phyloP scores from a whole-genome alignment of 192 early-diverging fungal species.

The Coemansia sp. region DNA sequence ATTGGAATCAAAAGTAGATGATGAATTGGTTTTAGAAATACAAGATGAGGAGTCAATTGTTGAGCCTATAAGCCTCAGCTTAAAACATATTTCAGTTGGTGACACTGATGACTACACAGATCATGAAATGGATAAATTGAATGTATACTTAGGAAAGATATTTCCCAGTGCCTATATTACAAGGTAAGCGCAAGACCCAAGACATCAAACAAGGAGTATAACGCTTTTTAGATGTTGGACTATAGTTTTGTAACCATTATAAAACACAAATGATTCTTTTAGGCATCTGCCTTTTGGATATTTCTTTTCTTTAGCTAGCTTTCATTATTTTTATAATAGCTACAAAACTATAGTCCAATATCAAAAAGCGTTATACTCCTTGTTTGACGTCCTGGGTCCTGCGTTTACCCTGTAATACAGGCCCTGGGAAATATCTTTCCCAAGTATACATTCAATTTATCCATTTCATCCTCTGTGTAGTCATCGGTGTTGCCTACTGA shows the following conservation, averaged over 20 bases:
- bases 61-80: not conserved
- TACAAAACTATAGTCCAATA: too few species aligned
- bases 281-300: too few species aligned
- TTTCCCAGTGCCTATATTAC: not conserved
- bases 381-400: not conserved
- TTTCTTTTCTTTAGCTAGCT: too few species aligned
- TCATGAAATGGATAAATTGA: not conserved
- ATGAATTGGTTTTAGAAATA: not conserved
- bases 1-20: not conserved
- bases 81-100: not conserved
- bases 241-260: too few species aligned
- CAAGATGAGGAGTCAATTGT: not conserved
- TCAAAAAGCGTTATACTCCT: not conserved
- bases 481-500: too few species aligned
- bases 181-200: not conserved
- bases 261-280: too few species aligned
- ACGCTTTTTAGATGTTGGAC: too few species aligned
- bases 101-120: not conserved
- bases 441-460: too few species aligned
- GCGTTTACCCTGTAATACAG: not conserved
- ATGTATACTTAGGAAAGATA: not conserved
- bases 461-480: too few species aligned
- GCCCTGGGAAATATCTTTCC: too few species aligned
- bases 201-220: not conserved
- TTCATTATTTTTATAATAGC: too few species aligned